Percentiles rank a stretch among this genome's conserved stretches.
phyloP scores from a whole-genome alignment of 2,329 filamentous ascomycete species.

The Cordyceps farinosa region DNA sequence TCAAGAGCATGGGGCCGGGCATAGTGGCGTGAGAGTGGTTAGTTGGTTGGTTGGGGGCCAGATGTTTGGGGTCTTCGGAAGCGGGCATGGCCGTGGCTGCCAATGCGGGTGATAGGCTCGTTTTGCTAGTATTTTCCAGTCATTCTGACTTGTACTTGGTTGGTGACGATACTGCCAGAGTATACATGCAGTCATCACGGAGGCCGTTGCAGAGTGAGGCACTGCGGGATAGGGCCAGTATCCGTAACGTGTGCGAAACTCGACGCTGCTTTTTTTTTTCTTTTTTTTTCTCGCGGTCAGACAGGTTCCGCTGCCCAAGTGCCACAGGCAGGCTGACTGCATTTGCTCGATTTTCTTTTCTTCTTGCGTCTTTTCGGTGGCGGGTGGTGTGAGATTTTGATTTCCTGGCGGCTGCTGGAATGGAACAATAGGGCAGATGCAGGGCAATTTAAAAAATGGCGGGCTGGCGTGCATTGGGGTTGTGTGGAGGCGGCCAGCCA shows the following conservation, averaged over 20 bases:
- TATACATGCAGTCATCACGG: not conserved
- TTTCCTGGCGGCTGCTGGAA: not conserved
- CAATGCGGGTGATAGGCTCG: not conserved
- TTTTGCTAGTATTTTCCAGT: not conserved
- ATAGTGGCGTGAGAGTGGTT: not conserved
- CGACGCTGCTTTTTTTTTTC: not conserved
- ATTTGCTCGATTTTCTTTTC: not conserved
- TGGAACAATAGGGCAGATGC: not conserved
- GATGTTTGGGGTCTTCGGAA: not conserved
- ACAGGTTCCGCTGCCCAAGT: not conserved
- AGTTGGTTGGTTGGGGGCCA: not conserved
- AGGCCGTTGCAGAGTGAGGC: conserved; percentile 1
- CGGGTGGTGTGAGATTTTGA: not conserved
- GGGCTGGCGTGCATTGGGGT: not conserved
- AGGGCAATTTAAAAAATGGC: not conserved
- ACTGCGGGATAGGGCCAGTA: not conserved
- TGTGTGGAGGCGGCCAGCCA: not conserved
- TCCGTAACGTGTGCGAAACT: not conserved
- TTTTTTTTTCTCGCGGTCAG: not conserved
- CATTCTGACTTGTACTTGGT: not conserved
- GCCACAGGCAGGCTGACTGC: not conserved
- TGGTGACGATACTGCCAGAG: not conserved
- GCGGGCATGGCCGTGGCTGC: not conserved
- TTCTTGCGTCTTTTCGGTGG: not conserved
- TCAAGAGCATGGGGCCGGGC: conserved; percentile 5